A percentile compares a stretch with the other conserved stretches of the same genome.
These are phyloP conservation scores for Solanum clarkiae DNA, from an alignment of 257 asterid species.

Conservation along the genomic window DNA sequence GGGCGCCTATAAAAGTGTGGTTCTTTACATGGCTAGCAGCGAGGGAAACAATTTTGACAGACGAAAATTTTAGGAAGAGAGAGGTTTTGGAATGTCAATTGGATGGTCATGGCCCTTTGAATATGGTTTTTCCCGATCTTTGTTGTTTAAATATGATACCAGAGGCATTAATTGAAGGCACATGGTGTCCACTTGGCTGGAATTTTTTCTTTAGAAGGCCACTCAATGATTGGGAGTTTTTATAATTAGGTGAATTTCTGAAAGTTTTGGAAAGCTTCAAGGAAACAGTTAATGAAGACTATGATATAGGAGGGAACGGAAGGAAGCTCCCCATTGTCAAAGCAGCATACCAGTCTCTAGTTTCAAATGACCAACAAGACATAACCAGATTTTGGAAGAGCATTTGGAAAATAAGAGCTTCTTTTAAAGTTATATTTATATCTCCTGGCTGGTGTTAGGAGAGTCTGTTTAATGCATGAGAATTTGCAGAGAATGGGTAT, in stretches of 20 bases:
- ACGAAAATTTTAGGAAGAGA: not conserved
- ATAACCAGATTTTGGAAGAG: not conserved
- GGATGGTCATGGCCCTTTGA: not conserved
- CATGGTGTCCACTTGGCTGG: not conserved
- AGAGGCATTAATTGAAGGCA: not conserved
- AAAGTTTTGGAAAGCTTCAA: not conserved
- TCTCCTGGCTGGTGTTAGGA: not conserved
- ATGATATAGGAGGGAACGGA: not conserved
- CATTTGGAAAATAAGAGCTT: not conserved
- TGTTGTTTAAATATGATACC: not conserved
- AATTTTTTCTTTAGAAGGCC: not conserved
- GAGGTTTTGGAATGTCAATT: not conserved
- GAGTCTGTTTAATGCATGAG: not conserved
- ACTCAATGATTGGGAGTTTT: not conserved
- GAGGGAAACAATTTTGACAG: not conserved
- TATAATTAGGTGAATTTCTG: not conserved
- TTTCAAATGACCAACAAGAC: not conserved
- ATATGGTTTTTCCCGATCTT: not conserved
- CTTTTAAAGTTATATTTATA: not conserved
- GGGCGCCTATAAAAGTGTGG: not conserved
- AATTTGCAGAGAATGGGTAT: not conserved
- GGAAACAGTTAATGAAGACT: not conserved
- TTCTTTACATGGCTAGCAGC: not conserved
- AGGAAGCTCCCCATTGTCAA: not conserved
- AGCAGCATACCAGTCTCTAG: not conserved